Percentiles rank a stretch among this genome's conserved stretches.
Evolutionary conservation across 139 green algal genomes (phyloP).

Genomic region (Bryopsis sp.): DNA sequence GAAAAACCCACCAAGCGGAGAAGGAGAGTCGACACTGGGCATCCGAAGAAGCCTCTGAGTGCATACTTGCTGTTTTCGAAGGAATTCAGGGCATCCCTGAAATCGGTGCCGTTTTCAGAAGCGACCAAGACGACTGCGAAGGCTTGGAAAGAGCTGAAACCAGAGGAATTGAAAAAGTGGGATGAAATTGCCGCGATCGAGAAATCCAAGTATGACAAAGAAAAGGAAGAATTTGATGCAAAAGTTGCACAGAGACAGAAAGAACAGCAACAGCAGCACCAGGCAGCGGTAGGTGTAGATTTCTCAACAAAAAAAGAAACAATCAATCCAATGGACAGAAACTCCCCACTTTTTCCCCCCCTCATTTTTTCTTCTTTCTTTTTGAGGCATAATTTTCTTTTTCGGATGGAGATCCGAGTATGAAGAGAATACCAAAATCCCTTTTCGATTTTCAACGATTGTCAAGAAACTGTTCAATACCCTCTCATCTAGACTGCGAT

Average conservation of each 20-base stretch:
- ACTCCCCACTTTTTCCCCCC: too few relatives aligned
- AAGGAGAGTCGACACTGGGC: neutral
- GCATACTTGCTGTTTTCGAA: slow-evolving; percentile 17
- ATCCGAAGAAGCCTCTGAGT: slow-evolving; percentile 11
- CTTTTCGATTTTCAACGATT: too few relatives aligned
- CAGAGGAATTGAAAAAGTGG: slow-evolving; percentile 6
- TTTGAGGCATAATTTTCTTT: too few relatives aligned
- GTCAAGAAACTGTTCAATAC: too few relatives aligned
- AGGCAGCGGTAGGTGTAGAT: neutral
- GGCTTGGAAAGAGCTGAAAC: neutral
- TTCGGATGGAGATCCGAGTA: too few relatives aligned
- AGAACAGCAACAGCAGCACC: neutral
- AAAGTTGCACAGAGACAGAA: slow-evolving; percentile 4
- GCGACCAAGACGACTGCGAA: slow-evolving; percentile 11
- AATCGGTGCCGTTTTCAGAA: slow-evolving; percentile 3
- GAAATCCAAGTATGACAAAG: neutral
- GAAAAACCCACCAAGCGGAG: slow-evolving; percentile 1
- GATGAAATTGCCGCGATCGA: neutral
- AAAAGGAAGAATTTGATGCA: slow-evolving; percentile 7
- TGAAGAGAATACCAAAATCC: too few relatives aligned
- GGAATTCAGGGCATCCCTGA: slow-evolving; percentile 5
- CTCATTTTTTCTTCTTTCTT: too few relatives aligned
- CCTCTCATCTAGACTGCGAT: too few relatives aligned
- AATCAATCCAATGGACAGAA: too few relatives aligned
- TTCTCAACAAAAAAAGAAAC: too few relatives aligned